These are phyloP conservation scores for Hura crepitans DNA, from an alignment of 441 rosid species.

Conservation along the genomic window DNA sequence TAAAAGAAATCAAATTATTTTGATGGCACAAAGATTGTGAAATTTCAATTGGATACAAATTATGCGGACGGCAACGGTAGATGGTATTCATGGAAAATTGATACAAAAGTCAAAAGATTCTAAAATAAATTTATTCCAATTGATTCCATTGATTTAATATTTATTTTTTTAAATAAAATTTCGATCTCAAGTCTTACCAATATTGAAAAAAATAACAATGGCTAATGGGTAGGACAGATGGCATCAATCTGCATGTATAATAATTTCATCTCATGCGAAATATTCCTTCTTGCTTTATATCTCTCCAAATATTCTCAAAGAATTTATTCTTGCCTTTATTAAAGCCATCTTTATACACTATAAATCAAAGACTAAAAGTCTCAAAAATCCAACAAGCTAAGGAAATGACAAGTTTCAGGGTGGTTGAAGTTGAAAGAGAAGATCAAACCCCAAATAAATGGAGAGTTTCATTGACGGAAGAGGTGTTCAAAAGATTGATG, in stretches of 20 bases:
- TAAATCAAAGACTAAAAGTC: constrained; percentile 23
- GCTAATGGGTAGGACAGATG: no score
- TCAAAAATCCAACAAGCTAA: constrained; percentile 15
- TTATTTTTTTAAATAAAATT: no score
- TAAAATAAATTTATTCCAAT: neutral
- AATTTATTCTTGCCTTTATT: constrained; percentile 39
- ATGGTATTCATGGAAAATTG: neutral
- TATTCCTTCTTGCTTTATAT: constrained; percentile 50
- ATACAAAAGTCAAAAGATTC: constrained; percentile 14
- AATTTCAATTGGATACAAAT: constrained; percentile 14
- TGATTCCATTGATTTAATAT: no score
- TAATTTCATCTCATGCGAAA: constrained; percentile 28
- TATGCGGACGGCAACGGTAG: constrained; percentile 9
- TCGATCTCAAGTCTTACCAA: no score
- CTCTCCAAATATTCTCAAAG: constrained; percentile 47
- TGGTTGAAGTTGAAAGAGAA: constrained; percentile 50
- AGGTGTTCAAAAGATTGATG: constrained; percentile 48
- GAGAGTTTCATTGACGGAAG: constrained; percentile 58
- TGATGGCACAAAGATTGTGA: constrained; percentile 6
- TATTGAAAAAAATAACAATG: no score
- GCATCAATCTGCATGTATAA: constrained; percentile 7
- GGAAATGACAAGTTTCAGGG: constrained; percentile 40
- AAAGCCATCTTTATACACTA: constrained; percentile 23
- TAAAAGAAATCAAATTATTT: no score
- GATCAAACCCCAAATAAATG: constrained; percentile 68